Percentiles rank a stretch among this genome's conserved stretches.
Conservation (phyloP, 192 early-diverging fungal species). For the Backusella parvicylindrica region DNA sequence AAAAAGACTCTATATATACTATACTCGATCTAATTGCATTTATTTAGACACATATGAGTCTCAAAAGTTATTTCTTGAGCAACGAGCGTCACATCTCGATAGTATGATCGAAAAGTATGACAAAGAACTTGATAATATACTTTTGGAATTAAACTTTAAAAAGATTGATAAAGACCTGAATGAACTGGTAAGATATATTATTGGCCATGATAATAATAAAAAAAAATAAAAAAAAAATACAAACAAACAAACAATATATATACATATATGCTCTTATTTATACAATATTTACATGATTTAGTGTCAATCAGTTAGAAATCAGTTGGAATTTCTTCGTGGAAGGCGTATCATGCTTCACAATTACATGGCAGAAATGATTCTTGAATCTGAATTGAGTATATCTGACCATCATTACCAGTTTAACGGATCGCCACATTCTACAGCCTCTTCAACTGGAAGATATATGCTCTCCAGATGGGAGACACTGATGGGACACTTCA, state of each 20-base stretch:
- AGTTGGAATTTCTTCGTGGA: background rate
- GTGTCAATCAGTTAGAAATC: background rate
- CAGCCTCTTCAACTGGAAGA: background rate
- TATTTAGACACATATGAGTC: background rate
- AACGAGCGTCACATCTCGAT: background rate
- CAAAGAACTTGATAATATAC: background rate
- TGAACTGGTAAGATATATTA: background rate
- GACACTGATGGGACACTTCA: conserved; percentile 43
- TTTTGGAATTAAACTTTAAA: background rate
- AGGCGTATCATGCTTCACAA: conserved; percentile 4
- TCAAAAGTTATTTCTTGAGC: background rate
- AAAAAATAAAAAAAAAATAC: background rate
- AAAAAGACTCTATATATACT: too few species aligned
- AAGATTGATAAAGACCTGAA: background rate
- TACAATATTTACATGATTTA: background rate
- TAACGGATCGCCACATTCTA: background rate
- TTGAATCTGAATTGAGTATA: conserved; percentile 1
- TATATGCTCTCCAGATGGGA: conserved; percentile 22
- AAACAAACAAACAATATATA: background rate
- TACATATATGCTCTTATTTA: too few species aligned
- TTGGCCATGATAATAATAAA: background rate
- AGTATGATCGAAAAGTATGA: background rate
- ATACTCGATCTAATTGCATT: too few species aligned
- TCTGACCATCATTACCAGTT: background rate
- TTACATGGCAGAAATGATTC: background rate